These are phyloP conservation scores for Botrytis fragariae DNA, from an alignment of 2,329 filamentous ascomycete species.

Conservation along the genomic window DNA sequence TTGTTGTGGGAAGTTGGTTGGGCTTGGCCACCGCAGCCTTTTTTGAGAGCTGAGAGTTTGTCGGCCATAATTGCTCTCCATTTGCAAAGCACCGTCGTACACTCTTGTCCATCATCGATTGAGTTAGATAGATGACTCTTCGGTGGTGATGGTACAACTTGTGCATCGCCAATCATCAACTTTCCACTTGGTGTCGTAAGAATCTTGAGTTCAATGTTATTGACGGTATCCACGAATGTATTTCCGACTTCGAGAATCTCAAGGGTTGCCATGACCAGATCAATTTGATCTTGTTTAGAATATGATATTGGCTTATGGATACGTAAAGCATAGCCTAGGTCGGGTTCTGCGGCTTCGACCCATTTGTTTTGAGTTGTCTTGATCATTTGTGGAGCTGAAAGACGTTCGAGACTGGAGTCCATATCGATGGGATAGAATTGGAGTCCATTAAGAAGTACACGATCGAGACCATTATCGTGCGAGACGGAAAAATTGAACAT, in stretches of 20 bases:
- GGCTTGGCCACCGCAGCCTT: slow-evolving; percentile 27
- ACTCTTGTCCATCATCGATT: slow-evolving; percentile 40
- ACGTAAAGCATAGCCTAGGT: slow-evolving; percentile 33
- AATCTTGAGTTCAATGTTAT: slow-evolving; percentile 57
- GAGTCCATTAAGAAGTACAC: slow-evolving; percentile 57
- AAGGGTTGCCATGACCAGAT: slow-evolving; percentile 54
- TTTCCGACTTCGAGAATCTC: slow-evolving; percentile 60
- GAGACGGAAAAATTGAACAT: slow-evolving; percentile 55
- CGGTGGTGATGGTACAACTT: slow-evolving; percentile 33
- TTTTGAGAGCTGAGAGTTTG: slow-evolving; percentile 44
- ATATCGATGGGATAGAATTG: slow-evolving; percentile 54
- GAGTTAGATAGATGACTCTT: slow-evolving; percentile 32
- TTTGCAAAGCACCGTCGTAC: slow-evolving; percentile 52
- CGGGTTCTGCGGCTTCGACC: slow-evolving; percentile 32
- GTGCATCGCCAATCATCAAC: slow-evolving; percentile 53
- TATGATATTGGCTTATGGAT: slow-evolving; percentile 43
- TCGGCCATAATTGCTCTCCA: slow-evolving; percentile 51
- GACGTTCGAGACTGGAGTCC: slow-evolving; percentile 40
- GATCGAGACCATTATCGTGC: slow-evolving; percentile 43
- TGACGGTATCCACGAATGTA: slow-evolving; percentile 53
- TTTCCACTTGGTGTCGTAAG: slow-evolving; percentile 57
- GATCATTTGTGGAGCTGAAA: slow-evolving; percentile 48
- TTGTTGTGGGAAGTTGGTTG: slow-evolving; percentile 26
- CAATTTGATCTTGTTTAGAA: slow-evolving; percentile 51
- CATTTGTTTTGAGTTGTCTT: slow-evolving; percentile 36